Percentiles rank a stretch among this genome's conserved stretches.
Evolutionary conservation across 1,284 basidiomycete species (phyloP).

Genomic region (Moniliophthora roreri): DNA sequence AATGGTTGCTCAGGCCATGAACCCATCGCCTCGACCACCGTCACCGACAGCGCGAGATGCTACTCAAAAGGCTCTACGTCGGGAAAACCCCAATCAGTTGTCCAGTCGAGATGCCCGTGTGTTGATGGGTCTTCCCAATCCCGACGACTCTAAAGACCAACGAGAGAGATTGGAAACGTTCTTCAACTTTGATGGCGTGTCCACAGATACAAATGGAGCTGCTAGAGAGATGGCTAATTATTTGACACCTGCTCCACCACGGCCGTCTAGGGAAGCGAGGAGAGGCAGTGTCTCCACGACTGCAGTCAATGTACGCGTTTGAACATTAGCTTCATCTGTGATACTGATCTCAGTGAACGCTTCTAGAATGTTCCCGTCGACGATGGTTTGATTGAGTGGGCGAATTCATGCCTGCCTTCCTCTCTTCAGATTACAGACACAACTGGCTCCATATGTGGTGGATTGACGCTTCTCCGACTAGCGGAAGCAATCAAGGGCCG

Average conservation of each 20-base stretch:
- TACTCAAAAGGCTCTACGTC: conserved; percentile 83
- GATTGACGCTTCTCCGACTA: conserved; percentile 73
- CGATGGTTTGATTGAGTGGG: conserved; percentile 75
- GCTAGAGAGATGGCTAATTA: conserved; percentile 6
- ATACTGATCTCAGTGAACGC: not conserved
- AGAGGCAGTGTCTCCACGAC: conserved; percentile 37
- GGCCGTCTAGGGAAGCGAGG: conserved; percentile 63
- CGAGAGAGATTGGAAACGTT: conserved; percentile 52
- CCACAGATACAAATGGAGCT: conserved; percentile 15
- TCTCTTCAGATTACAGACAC: conserved; percentile 62
- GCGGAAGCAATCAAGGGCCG: conserved; percentile 77
- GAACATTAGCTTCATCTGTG: not conserved
- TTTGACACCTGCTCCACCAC: conserved; percentile 43
- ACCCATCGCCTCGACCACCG: conserved; percentile 91
- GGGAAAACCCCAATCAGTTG: conserved; percentile 89
- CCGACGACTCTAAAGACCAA: conserved; percentile 42
- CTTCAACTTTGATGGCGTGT: conserved; percentile 44
- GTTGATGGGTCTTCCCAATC: conserved; percentile 62
- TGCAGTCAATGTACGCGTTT: conserved; percentile 9
- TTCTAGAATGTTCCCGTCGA: conserved; percentile 37
- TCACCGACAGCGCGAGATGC: conserved; percentile 88
- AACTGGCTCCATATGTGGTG: conserved; percentile 52
- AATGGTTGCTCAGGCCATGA: conserved; percentile 94
- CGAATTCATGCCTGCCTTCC: conserved; percentile 78
- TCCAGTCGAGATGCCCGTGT: conserved; percentile 85